These are phyloP conservation scores for Monosporascus cannonballus DNA, from an alignment of 2,329 filamentous ascomycete species.

Conservation along the genomic window DNA sequence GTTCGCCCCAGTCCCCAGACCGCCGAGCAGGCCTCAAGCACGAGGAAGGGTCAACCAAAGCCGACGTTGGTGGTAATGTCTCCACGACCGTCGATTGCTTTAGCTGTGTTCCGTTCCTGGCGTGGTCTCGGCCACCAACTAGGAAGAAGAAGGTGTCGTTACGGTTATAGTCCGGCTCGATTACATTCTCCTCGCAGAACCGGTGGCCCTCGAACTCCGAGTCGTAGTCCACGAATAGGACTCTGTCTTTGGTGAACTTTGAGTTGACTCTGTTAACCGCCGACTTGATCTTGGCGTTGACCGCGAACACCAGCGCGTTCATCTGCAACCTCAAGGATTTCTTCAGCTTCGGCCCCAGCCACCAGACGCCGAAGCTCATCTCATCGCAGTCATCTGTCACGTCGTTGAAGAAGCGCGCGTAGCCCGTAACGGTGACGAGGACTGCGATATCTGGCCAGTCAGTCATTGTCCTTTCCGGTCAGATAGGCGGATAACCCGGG, in stretches of 20 bases:
- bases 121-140: constrained; percentile 38
- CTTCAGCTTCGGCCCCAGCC: constrained; percentile 35
- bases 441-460: constrained; percentile 9
- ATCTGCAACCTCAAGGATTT: constrained; percentile 31
- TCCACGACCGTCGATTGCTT: constrained; percentile 3
- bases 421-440: constrained; percentile 39
- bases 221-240: constrained; percentile 41
- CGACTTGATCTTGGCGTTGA: constrained; percentile 33
- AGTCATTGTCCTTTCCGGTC: too few species aligned
- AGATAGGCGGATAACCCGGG: too few species aligned
- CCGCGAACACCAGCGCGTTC: constrained; percentile 37
- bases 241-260: constrained; percentile 29
- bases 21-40: constrained; percentile 29
- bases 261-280: constrained; percentile 31
- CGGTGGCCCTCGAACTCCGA: constrained; percentile 37
- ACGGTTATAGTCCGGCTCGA: constrained; percentile 37
- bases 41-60: constrained; percentile 29
- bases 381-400: constrained; percentile 37
- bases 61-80: constrained; percentile 23
- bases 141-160: constrained; percentile 43
- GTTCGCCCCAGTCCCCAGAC: constrained; percentile 36
- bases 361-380: constrained; percentile 40
- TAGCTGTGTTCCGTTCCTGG: constrained; percentile 14
- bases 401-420: constrained; percentile 42
- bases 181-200: constrained; percentile 33